These are phyloP conservation scores for Recurvomyces mirabilis DNA, from an alignment of 495 filamentous ascomycete species.

Conservation along the genomic window DNA sequence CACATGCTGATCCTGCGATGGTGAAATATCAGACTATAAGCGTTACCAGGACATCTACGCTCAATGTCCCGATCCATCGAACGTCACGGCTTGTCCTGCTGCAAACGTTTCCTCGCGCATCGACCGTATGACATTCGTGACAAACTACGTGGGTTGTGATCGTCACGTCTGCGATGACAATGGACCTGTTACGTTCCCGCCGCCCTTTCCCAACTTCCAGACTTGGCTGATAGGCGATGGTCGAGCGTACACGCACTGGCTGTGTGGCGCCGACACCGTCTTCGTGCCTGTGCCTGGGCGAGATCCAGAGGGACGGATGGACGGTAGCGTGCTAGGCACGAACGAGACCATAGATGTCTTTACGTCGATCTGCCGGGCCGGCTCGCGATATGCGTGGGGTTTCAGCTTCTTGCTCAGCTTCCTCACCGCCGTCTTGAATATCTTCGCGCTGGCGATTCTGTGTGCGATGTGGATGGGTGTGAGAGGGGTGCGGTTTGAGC, in stretches of 20 bases:
- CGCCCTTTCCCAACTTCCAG: neutral
- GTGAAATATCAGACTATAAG: neutral
- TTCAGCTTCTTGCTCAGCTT: neutral
- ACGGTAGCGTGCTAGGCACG: neutral
- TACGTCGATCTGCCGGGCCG: neutral
- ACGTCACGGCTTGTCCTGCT: neutral
- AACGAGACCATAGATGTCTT: neutral
- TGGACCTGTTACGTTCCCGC: neutral
- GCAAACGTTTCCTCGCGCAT: neutral
- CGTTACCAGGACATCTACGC: neutral
- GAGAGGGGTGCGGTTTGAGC: neutral
- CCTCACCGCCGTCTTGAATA: neutral
- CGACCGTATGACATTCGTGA: neutral
- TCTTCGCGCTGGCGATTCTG: neutral
- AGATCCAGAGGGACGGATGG: neutral
- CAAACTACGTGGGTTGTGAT: neutral
- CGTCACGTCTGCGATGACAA: neutral
- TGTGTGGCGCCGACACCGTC: neutral
- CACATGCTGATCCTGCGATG: too few relatives aligned
- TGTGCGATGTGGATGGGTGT: neutral
- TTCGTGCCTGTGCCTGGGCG: neutral
- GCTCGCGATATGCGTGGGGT: neutral
- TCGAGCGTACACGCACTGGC: neutral
- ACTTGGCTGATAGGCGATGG: neutral
- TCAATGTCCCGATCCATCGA: neutral